Evolutionary conservation across 257 asterid genomes (phyloP).

Genomic region (Nicotiana undulata): DNA sequence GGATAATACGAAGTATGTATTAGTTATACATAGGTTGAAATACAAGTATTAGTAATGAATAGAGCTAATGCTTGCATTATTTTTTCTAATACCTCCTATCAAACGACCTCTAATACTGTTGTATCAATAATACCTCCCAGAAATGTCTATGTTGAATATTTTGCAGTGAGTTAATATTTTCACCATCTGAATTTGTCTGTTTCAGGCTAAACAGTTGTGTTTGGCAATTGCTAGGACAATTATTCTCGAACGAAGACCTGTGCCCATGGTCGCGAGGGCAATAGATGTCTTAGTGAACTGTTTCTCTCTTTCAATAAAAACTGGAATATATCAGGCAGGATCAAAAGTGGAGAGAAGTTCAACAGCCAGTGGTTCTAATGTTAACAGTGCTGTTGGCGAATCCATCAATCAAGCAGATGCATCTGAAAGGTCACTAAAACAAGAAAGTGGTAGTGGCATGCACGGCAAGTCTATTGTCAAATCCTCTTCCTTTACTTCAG

Average conservation of each 20-base stretch:
- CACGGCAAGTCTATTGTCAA: slow-evolving; percentile 29
- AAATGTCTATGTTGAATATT: background rate
- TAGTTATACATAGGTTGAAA: too few species aligned
- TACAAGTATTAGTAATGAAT: too few species aligned
- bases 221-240: slow-evolving; percentile 48
- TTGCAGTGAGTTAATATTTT: background rate
- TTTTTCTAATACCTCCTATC: too few species aligned
- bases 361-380: slow-evolving; percentile 36
- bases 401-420: slow-evolving; percentile 26
- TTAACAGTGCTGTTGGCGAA: slow-evolving; percentile 26
- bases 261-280: slow-evolving; percentile 57
- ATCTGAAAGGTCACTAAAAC: slow-evolving; percentile 33
- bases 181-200: slow-evolving; percentile 8
- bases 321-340: slow-evolving; percentile 62
- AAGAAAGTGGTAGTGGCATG: slow-evolving; percentile 23
- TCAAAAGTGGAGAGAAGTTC: slow-evolving; percentile 40
- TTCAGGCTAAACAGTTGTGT: slow-evolving; percentile 85
- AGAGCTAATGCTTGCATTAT: too few species aligned
- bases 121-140: background rate
- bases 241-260: slow-evolving; percentile 83
- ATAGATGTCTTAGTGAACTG: slow-evolving; percentile 45
- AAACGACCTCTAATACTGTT: too few species aligned
- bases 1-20: too few species aligned
- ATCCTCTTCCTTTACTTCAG: slow-evolving; percentile 39
- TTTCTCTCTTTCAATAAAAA: slow-evolving; percentile 53